A percentile compares a stretch with the other conserved stretches of the same genome.
phyloP scores from a whole-genome alignment of 257 asterid genomes.

The Plectranthus barbatus region DNA sequence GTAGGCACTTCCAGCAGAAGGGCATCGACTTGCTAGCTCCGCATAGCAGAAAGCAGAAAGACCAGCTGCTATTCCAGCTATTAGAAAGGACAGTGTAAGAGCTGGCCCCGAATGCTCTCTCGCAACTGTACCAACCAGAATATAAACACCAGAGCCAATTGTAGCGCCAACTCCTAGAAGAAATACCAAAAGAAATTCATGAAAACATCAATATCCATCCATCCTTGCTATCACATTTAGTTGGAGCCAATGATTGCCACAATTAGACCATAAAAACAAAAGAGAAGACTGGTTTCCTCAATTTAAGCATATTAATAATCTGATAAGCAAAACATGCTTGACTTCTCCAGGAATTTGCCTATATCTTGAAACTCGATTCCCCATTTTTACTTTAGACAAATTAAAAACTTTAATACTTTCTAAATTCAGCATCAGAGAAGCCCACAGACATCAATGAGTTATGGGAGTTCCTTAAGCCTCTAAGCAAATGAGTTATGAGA shows the following conservation, averaged over 20 bases:
- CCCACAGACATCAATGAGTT: background rate
- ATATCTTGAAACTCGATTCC: background rate
- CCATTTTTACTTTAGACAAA: background rate
- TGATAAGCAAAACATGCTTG: background rate
- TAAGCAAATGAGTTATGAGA: background rate
- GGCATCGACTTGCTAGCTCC: slow-evolving; percentile 80
- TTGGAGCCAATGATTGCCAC: background rate
- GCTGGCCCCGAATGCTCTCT: slow-evolving; percentile 92
- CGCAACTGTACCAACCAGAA: slow-evolving; percentile 84
- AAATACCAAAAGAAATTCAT: slow-evolving; percentile 22
- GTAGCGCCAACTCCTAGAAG: slow-evolving; percentile 77
- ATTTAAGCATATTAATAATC: background rate
- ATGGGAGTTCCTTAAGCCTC: background rate
- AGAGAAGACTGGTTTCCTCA: background rate
- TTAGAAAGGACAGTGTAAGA: slow-evolving; percentile 71
- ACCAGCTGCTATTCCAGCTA: slow-evolving; percentile 91
- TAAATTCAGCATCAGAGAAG: background rate
- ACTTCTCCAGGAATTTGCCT: background rate
- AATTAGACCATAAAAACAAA: background rate
- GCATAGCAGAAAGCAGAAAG: slow-evolving; percentile 93
- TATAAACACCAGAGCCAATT: slow-evolving; percentile 87
- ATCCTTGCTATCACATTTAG: background rate
- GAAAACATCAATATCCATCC: background rate
- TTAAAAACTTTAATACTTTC: background rate
- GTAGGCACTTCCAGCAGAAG: slow-evolving; percentile 95